Evolutionary conservation across 75 land plant species (phyloP).

Genomic region (Azolla pinnata): DNA sequence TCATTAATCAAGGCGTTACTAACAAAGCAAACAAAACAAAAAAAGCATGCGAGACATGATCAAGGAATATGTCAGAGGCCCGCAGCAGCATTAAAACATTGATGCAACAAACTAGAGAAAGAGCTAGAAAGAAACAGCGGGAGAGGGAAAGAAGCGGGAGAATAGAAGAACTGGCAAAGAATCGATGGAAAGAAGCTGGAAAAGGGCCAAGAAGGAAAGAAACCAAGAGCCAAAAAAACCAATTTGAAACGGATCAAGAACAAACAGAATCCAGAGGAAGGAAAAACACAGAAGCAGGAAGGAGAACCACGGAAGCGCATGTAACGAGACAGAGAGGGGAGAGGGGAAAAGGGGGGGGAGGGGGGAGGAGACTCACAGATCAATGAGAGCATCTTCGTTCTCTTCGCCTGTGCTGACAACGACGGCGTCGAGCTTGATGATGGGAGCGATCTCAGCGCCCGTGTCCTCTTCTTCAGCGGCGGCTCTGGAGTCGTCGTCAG

Average conservation of each 20-base stretch:
- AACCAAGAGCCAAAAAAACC: too few species aligned
- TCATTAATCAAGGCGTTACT: too few species aligned
- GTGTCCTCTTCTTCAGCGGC: conserved; percentile 39
- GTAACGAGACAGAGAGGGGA: too few species aligned
- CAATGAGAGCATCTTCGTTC: conserved; percentile 35
- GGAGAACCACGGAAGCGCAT: too few species aligned
- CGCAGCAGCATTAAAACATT: too few species aligned
- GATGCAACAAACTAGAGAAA: too few species aligned
- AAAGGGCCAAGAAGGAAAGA: too few species aligned
- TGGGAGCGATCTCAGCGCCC: conserved; percentile 41
- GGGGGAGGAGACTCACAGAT: conserved; percentile 21
- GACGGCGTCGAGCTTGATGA: conserved; percentile 36
- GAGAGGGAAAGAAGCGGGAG: background rate
- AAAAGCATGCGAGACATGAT: background rate
- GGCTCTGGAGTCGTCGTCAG: conserved; percentile 6
- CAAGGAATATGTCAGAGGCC: too few species aligned
- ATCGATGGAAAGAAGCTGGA: background rate
- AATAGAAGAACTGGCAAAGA: background rate
- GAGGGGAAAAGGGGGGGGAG: too few species aligned
- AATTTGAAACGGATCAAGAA: too few species aligned
- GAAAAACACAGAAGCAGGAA: too few species aligned
- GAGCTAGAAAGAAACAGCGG: background rate
- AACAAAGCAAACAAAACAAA: background rate
- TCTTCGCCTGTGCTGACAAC: conserved; percentile 37
- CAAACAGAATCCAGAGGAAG: too few species aligned